phyloP scores from a whole-genome alignment of 257 asterid species.

The Capsicum rhomboideum region DNA sequence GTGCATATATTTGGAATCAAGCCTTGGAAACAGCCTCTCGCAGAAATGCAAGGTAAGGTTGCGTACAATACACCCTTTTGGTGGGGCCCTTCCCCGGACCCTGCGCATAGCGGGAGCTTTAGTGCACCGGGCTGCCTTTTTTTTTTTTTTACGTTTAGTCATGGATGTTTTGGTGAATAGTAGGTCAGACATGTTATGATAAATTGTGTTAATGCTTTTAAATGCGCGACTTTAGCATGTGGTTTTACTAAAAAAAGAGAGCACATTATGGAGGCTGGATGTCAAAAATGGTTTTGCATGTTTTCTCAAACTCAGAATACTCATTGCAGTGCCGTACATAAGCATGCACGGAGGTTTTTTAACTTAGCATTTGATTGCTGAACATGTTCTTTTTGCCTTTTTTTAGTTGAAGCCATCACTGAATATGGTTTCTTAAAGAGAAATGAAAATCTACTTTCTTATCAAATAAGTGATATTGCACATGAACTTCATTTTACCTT shows the following conservation, averaged over 20 bases:
- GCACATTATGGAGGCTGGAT: background rate
- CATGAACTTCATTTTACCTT: no score
- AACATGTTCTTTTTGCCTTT: background rate
- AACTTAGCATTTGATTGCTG: background rate
- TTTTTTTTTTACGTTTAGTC: background rate
- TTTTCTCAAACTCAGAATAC: background rate
- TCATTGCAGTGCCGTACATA: background rate
- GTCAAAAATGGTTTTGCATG: background rate
- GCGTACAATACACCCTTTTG: no score
- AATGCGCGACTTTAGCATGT: background rate
- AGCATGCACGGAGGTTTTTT: background rate
- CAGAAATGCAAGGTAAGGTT: no score
- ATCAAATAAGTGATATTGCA: background rate
- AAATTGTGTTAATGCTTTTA: background rate
- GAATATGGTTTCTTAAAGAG: background rate
- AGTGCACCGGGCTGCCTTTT: no score
- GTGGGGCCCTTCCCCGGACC: no score
- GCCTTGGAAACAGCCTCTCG: no score
- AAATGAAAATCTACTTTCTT: background rate
- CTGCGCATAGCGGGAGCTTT: no score
- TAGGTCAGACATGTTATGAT: background rate
- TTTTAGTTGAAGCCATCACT: background rate
- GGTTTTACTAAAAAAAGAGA: background rate
- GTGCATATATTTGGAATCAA: background rate
- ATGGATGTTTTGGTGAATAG: background rate